phyloP scores from a whole-genome alignment of 805 yeast genomes.

The Kuraishia floccosa region DNA sequence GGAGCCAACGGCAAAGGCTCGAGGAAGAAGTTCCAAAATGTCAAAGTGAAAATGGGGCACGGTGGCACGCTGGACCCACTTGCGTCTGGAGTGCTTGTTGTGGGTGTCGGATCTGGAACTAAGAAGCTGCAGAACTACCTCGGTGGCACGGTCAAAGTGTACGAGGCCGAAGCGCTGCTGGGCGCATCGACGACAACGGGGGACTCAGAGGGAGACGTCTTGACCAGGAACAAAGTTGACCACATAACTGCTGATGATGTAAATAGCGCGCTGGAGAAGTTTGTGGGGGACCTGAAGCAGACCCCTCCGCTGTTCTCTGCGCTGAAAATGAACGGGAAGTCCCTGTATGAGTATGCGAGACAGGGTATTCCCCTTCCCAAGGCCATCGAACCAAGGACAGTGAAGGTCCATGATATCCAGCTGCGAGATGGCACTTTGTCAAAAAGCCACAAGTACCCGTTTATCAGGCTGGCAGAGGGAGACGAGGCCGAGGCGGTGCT shows the following conservation, averaged over 20 bases:
- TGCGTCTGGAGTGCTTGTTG: constrained; percentile 88
- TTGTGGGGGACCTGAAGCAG: constrained; percentile 74
- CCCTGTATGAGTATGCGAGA: constrained; percentile 89
- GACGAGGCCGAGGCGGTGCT: constrained; percentile 37
- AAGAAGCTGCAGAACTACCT: constrained; percentile 65
- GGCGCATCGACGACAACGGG: constrained; percentile 93
- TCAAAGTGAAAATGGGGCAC: constrained; percentile 86
- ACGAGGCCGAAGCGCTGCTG: constrained; percentile 74
- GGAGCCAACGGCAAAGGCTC: constrained; percentile 31
- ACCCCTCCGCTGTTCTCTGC: constrained; percentile 96
- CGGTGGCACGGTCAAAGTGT: constrained; percentile 65
- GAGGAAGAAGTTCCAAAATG: constrained; percentile 35
- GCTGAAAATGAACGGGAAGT: constrained; percentile 87
- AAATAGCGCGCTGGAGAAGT: constrained; percentile 39
- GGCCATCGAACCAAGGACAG: constrained; percentile 68
- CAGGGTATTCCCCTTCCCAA: constrained; percentile 77
- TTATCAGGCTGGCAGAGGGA: constrained; percentile 26
- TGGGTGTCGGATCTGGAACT: constrained; percentile 92
- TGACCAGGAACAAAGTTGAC: constrained; percentile 42
- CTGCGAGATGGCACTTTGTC: constrained; percentile 43
- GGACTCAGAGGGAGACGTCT: constrained; percentile 78
- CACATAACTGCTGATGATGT: constrained; percentile 49
- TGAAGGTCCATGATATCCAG: constrained; percentile 42
- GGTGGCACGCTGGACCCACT: constrained; percentile 96
- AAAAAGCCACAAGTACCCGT: constrained; percentile 42